Percentiles rank a stretch among this genome's conserved stretches.
Evolutionary conservation across 2,329 filamentous ascomycete genomes (phyloP).

Genomic region (Leptographium radiaticola): DNA sequence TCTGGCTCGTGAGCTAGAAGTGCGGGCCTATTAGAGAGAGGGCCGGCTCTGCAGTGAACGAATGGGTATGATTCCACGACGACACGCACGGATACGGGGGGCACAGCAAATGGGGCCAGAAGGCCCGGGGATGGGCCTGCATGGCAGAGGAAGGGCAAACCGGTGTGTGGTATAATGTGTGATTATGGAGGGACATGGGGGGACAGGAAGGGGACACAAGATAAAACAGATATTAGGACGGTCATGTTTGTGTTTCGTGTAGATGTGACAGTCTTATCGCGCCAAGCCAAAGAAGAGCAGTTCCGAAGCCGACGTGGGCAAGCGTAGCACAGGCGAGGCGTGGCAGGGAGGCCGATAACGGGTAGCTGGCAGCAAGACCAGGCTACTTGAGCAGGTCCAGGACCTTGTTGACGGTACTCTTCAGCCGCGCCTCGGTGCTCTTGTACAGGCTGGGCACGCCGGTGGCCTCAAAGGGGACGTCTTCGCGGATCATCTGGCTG

Average conservation of each 20-base stretch:
- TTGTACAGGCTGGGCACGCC: background rate
- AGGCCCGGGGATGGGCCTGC: background rate
- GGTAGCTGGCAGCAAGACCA: no score
- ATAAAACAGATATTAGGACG: no score
- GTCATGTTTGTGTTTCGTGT: no score
- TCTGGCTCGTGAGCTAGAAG: slow-evolving; percentile 25
- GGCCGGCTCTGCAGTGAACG: background rate
- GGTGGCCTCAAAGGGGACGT: background rate
- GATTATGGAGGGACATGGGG: no score
- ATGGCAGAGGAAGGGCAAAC: background rate
- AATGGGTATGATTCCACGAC: background rate
- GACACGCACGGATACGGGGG: background rate
- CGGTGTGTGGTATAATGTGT: background rate
- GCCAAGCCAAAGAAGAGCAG: no score
- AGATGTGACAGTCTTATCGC: no score
- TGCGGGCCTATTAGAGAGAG: slow-evolving; percentile 2
- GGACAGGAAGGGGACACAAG: no score
- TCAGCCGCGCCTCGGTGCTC: background rate
- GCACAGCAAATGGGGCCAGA: background rate
- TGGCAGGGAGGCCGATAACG: no score
- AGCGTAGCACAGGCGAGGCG: no score
- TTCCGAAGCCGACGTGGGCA: no score
- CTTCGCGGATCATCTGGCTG: slow-evolving; percentile 21
- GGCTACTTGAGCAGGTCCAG: background rate
- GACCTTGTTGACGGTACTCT: background rate